Conservation (phyloP, 2,329 filamentous ascomycete species). For the Talaromyces piceae region DNA sequence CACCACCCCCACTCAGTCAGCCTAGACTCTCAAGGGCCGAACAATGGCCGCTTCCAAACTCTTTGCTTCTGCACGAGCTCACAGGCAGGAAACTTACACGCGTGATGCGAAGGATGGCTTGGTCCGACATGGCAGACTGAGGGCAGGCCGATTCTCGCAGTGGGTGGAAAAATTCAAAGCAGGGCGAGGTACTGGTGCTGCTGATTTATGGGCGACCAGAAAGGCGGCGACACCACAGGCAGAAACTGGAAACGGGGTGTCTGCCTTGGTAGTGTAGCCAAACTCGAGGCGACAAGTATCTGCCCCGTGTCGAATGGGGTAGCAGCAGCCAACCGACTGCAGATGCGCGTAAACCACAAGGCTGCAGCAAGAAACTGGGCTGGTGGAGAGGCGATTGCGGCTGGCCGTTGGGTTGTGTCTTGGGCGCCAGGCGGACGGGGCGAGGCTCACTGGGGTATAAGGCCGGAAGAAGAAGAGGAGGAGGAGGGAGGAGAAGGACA, state of each 20-base stretch:
- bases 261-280: background rate
- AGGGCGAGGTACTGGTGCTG: background rate
- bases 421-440: background rate
- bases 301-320: background rate
- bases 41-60: too few species aligned
- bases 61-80: background rate
- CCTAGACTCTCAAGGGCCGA: background rate
- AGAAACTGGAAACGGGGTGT: background rate
- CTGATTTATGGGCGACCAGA: background rate
- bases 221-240: background rate
- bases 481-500: too few species aligned
- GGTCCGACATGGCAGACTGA: conserved; percentile 58
- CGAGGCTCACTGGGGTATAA: too few species aligned
- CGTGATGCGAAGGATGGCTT: conserved; percentile 80
- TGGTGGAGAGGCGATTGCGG: too few species aligned
- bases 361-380: background rate
- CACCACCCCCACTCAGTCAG: conserved; percentile 6
- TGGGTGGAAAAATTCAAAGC: background rate
- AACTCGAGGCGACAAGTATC: background rate
- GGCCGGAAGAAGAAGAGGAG: too few species aligned
- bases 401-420: background rate
- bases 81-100: conserved; percentile 49
- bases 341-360: background rate
- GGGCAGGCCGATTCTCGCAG: background rate
- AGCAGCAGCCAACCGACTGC: background rate